Base-by-base conservation (phyloP, 1,139 yeast species). In the Kodamaea sp. region DNA sequence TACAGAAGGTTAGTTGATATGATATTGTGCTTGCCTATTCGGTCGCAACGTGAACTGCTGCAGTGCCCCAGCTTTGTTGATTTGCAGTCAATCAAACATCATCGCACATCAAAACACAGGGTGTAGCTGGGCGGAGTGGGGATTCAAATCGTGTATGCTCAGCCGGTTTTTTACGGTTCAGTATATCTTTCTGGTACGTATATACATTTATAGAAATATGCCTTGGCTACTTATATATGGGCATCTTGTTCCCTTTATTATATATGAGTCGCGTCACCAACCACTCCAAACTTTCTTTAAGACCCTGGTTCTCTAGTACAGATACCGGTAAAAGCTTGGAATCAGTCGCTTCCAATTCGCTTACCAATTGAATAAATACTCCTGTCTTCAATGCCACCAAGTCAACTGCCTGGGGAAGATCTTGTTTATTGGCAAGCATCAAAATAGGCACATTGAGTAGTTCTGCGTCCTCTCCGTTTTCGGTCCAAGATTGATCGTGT, bases 371-470 rank as follows among this genome's bases (percentile, higher is more conserved):
- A 68, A 69, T 90, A 78, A 73, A 92, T 71, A 51, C 90, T 61
- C 74, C 94, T 73, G 71, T 90, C 79, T 57, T 92, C 73, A 63
- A 84, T 80, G 64, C 78, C 76, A 47, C 96, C 63, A 90, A 69
- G 48, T 88, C 84, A 34, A 83, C 89, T 14, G 75, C 76, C 34
- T 70, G 70, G 29, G 87, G 89, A 38, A 85, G 68, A 60, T 92
- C 98, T 64, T 89, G 97, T 59, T 92, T 92, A 59, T 92, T 92
- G 7, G 97, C 97, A 55, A 92, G 70, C 96, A 92, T 89, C 35
- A 92, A 66, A 7, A 92, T 79, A 1, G 97, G 98, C 10, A 89
- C 83, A 28, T 92, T 69, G 32, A 68, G 90, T 42, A 51, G 47
- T 10, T 34, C 38, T 20, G 29, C 27, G 7, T 28, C 35, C 9